These are phyloP conservation scores for Thymus mandschuricus DNA, from an alignment of 257 asterid species.

Conservation along the genomic window DNA sequence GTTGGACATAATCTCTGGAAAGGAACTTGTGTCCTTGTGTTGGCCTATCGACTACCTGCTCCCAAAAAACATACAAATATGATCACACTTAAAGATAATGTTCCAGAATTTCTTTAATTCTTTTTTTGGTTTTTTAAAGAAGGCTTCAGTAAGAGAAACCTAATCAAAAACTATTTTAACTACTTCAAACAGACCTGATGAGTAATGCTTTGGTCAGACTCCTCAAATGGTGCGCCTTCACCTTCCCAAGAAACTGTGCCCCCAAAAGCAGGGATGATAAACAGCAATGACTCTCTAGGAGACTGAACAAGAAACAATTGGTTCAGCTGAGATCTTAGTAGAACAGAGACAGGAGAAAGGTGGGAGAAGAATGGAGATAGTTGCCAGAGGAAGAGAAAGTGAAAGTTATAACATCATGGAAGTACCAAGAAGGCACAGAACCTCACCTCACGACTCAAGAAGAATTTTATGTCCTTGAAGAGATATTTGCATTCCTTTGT, in stretches of 20 bases:
- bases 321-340: slow-evolving; percentile 5
- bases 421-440: slow-evolving; percentile 7
- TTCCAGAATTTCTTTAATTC: neutral
- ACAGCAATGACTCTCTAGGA: slow-evolving; percentile 91
- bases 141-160: neutral
- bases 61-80: neutral
- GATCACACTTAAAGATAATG: neutral
- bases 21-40: slow-evolving; percentile 77
- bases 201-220: slow-evolving; percentile 82
- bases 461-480: slow-evolving; percentile 73
- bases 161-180: neutral
- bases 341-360: neutral
- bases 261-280: slow-evolving; percentile 90
- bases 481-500: slow-evolving; percentile 72
- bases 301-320: slow-evolving; percentile 51
- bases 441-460: slow-evolving; percentile 91
- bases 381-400: neutral
- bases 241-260: slow-evolving; percentile 99
- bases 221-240: slow-evolving; percentile 86
- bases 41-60: slow-evolving; percentile 95
- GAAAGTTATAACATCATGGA: neutral
- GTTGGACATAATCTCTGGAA: slow-evolving; percentile 90
- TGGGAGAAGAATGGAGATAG: neutral
- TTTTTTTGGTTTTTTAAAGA: neutral
- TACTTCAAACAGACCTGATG: slow-evolving; percentile 63